Evolutionary conservation across 2,329 filamentous ascomycete genomes (phyloP).

Genomic region (Teratosphaeria zuluensis): DNA sequence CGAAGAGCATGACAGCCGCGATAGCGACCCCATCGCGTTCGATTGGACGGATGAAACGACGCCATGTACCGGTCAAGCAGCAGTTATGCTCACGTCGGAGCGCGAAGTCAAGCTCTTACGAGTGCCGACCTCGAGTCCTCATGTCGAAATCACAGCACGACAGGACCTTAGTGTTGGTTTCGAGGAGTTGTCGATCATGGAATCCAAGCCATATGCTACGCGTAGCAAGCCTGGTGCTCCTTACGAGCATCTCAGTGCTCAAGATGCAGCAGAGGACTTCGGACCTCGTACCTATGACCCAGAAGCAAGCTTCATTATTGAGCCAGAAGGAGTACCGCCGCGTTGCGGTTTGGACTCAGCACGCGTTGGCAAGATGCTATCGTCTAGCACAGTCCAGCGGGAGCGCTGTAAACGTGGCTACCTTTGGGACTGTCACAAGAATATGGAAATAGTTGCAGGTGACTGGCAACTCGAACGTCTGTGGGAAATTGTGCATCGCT

Average conservation of each 20-base stretch:
- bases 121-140: constrained; percentile 32
- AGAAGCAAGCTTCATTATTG: background rate
- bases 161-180: constrained; percentile 29
- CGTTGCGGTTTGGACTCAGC: constrained; percentile 5
- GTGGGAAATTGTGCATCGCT: constrained; percentile 68
- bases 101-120: constrained; percentile 42
- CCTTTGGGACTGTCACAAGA: constrained; percentile 50
- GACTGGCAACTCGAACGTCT: constrained; percentile 66
- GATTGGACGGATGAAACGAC: constrained; percentile 47
- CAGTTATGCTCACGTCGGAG: constrained; percentile 44
- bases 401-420: constrained; percentile 49
- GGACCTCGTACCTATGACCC: constrained; percentile 14
- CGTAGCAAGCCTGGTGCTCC: constrained; percentile 7
- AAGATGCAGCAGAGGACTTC: constrained; percentile 17
- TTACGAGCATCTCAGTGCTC: constrained; percentile 6
- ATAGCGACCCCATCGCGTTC: constrained; percentile 44
- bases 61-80: constrained; percentile 38
- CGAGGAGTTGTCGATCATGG: constrained; percentile 14
- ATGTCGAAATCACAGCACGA: constrained; percentile 34
- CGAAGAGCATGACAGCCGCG: constrained; percentile 34
- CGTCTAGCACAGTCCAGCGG: constrained; percentile 32
- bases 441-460: constrained; percentile 57
- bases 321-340: background rate
- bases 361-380: constrained; percentile 14
- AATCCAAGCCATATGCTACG: constrained; percentile 8